Evolutionary conservation across 768 basidiomycete species (phyloP), one percentile per base, ranked within the genome.

Genomic region (Asterophora parasitica): DNA sequence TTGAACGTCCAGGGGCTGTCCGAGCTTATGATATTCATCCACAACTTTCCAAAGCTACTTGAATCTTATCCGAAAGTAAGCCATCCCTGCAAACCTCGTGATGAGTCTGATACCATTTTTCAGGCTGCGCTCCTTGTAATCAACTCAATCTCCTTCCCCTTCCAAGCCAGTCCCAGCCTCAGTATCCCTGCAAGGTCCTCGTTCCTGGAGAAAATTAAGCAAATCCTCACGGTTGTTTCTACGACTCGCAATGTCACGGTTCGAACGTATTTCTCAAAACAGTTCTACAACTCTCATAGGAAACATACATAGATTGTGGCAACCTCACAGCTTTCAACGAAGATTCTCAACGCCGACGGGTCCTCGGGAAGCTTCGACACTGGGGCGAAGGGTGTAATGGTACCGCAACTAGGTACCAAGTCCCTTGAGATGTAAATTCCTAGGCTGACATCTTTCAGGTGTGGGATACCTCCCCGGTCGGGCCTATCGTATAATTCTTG

Each of bases 281-380:
- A 34, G 9, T 11, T 12, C 20, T 3, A 33, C 12, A 10, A 8
- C 13, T 42, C 30, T 38, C 30, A 38, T 12, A 13, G 42, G 4
- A 20, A 26, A 11, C n/a, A 16, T 32, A 3, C 30, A 10, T 43
- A 68, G 68, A 57, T 71, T 36, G 70, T 86, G 38, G 68, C 75
- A 28, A 86, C 84, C 2, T 81, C 81, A 17, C 85, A 89, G 59
- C 68, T 89, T 53, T 74, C 82, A 11, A 88, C 82, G 0, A 88
- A 83, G 58, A 65, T 86, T 54, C 61, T 86, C 28, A 76, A 78
- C 49, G 66, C 73, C 1, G 82, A 88, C 54, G 87, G 87, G 43
- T 69, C 78, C 13, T 53, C 72, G n/a, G 83, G 80, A 35, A 83
- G 65, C 34, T 88, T 83, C 56, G 81, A 86, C 51, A 77, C 79